A percentile compares a stretch with the other conserved stretches of the same genome.
Conservation (phyloP, 805 yeast species). For the Nakazawaea populi region DNA sequence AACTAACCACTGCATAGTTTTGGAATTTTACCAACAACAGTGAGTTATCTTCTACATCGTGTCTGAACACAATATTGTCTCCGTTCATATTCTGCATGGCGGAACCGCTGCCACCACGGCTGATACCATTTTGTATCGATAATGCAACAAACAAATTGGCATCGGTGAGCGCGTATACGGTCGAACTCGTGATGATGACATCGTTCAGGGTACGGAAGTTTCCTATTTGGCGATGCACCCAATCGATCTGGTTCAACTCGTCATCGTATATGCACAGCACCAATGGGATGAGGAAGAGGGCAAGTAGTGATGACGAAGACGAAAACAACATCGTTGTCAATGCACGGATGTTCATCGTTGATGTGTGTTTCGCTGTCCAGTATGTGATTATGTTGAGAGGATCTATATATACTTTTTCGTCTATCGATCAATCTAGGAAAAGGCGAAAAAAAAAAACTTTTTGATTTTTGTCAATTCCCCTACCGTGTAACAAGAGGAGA, state of each 20-base stretch:
- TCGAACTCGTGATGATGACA: slow-evolving; percentile 7
- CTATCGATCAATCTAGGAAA: no score
- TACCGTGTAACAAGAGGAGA: no score
- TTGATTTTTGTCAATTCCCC: no score
- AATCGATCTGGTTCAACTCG: slow-evolving; percentile 50
- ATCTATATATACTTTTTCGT: no score
- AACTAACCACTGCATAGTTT: background rate
- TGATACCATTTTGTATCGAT: slow-evolving; percentile 9
- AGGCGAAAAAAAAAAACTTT: no score
- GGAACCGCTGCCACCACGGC: background rate
- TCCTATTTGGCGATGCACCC: slow-evolving; percentile 46
- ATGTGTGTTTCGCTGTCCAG: no score
- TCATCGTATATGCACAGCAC: slow-evolving; percentile 31
- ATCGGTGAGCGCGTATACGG: slow-evolving; percentile 20
- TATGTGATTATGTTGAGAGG: no score
- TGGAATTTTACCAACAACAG: background rate
- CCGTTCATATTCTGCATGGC: background rate
- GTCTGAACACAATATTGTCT: background rate
- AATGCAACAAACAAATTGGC: slow-evolving; percentile 21
- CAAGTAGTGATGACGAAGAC: background rate
- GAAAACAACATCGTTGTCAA: background rate
- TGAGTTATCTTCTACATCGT: background rate
- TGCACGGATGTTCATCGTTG: no score
- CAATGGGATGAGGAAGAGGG: slow-evolving; percentile 8
- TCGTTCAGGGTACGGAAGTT: slow-evolving; percentile 11